Base-by-base conservation (phyloP, 1,139 yeast species). In the Zygosaccharomyces sapae region DNA sequence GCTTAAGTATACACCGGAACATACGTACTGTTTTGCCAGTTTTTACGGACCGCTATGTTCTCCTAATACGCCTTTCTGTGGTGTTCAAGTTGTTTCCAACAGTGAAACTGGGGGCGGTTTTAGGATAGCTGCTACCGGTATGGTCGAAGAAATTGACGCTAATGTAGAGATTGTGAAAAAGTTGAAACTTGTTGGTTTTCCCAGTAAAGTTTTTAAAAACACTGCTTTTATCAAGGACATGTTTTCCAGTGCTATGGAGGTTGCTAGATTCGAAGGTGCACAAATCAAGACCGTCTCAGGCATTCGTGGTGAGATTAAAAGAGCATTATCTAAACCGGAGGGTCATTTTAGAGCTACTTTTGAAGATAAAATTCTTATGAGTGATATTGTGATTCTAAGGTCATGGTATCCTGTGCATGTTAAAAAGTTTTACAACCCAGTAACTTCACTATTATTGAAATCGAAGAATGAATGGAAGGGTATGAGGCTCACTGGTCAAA, bases 301-400 rank as follows among this genome's bases (percentile, higher is more conserved):
- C 48, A 88, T 94, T 51, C 75, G 98, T 59, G 99, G 99, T 66
- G 98, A 94, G 68, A 90, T 94, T 58, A 94, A 94, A 66, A 77
- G 97, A 56, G 98, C 97, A 0, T 73, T 94, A 53, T 79, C 96
- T 5, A 86, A 86, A 57, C 97, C 97, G 0, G 97, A 90, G 51
- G 99, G 99, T n/a, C 83, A 86, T 66, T 94, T 79, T 73, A 80
- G 99, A 66, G 98, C 98, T n/a, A 83, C 97, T 1, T 94, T 94
- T 68, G 99, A 94, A 68, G 99, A 94, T 66, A 92, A 90, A 70
- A 79, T 92, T 34, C 75, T 90, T 52, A 78, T 92, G 84, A 70
- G 95, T 53, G 98, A 92, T 67, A 86, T 87, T 44, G 78, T 94
- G 10, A 84, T 92, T 59, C 72, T 94, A 65, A 83, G 96, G 66